Evolutionary conservation across 768 basidiomycete genomes (phyloP), one percentile per base, ranked within the genome.

Genomic region (Termitomyces eurrhizus): DNA sequence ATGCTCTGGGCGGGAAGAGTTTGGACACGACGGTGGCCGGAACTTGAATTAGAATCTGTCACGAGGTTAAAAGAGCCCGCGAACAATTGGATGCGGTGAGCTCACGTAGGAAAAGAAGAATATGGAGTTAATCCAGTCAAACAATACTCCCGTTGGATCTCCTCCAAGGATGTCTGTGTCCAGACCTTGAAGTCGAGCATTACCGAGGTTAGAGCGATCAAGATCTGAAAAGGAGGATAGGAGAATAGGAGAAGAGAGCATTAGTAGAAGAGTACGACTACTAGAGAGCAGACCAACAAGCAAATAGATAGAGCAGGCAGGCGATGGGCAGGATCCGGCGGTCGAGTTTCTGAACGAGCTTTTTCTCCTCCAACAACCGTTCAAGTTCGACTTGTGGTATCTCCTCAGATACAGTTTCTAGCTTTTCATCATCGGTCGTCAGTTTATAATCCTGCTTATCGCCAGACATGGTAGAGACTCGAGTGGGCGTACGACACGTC

Each of bases 31-130:
- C 65, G 0, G 84, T 84, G 7, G 85, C 87, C 2, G 90, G 90
- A 21, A 90, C 71, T 76, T 87, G 85, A 62, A 75, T 86, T 32
- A 90, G 64, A 60, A 92, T 89, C 88, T 91, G 65, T 26, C 57
- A 50, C n/a, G 29, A 21, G 45, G 6, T 36, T 33, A 39, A 35
- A 9, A n/a, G 18, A 4, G 2, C 33, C 24, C 1, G 21, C 24
- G 24, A n/a, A 42, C 18, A 32, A 4, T 36, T 32, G 1, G 12
- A 24, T 14, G 32, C 14, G 7, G 5, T 16, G 44, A 50, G 5
- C 82, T 59, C 59, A 88, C 89, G 69, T 92, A 92, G 63, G 91
- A 84, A 72, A 92, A 84, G 73, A 87, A 92, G 74, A 92, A 93
- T 8, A 80, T 78, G 1, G 89, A 87, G 59, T 86, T 88, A 48